A percentile compares a stretch with the other conserved stretches of the same genome.
phyloP scores from a whole-genome alignment of 2,329 filamentous ascomycete species.

The Exophiala sp. region DNA sequence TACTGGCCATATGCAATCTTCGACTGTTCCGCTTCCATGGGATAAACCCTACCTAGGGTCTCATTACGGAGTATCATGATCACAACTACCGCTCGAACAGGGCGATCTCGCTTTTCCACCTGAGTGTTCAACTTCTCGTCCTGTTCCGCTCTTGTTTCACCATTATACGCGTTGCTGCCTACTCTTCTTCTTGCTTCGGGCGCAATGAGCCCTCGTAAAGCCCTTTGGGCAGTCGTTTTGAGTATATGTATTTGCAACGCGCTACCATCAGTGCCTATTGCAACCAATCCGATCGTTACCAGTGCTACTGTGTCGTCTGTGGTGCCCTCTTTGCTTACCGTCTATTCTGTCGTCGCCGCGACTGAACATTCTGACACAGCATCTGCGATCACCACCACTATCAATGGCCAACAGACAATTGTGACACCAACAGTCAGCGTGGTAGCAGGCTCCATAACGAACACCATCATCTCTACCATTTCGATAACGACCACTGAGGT shows the following conservation, averaged over 20 bases:
- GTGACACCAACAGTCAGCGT: conserved; percentile 3
- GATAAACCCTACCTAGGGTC: no score
- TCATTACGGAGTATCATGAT: no score
- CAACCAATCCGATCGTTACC: conserved; percentile 20
- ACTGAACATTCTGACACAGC: conserved; percentile 2
- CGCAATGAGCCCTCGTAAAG: conserved; percentile 8
- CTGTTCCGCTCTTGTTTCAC: not conserved
- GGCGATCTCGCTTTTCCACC: not conserved
- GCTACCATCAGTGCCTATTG: conserved; percentile 17
- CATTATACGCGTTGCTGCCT: conserved; percentile 1
- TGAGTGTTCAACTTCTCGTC: not conserved
- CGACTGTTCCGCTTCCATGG: no score
- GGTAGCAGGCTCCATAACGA: conserved; percentile 11
- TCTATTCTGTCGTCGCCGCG: conserved; percentile 19
- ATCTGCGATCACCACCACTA: conserved; percentile 14
- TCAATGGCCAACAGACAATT: conserved; percentile 9
- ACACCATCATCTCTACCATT: conserved; percentile 21
- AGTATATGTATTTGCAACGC: conserved; percentile 11
- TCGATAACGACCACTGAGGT: conserved; percentile 12
- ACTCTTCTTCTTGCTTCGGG: conserved; percentile 10
- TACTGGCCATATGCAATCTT: no score
- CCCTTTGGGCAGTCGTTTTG: conserved; percentile 8
- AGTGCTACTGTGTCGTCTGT: conserved; percentile 16
- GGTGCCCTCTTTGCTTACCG: conserved; percentile 14
- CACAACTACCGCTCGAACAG: no score